A percentile compares a stretch with the other conserved stretches of the same genome.
Conservation (phyloP, 768 basidiomycete species). For the Pleurotus pulmonarius region DNA sequence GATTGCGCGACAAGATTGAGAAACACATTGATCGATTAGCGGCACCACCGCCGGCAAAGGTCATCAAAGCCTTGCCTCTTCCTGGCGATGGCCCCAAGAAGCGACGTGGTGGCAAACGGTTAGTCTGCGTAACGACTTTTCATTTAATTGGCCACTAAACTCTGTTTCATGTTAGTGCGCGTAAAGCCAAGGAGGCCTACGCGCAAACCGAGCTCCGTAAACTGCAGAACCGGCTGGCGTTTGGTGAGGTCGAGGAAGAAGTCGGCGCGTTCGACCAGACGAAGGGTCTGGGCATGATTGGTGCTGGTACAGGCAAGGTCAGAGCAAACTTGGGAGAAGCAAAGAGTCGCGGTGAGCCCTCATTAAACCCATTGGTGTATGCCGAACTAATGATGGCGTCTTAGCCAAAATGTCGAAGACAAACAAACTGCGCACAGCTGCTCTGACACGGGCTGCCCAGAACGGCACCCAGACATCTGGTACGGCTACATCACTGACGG, state of each 20-base stretch:
- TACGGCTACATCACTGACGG: slow-evolving; percentile 86
- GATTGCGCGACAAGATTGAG: slow-evolving; percentile 84
- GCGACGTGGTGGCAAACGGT: slow-evolving; percentile 93
- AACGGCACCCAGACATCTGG: slow-evolving; percentile 60
- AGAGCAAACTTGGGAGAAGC: slow-evolving; percentile 84
- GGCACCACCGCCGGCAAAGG: slow-evolving; percentile 92
- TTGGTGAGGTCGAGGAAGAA: slow-evolving; percentile 94
- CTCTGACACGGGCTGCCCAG: slow-evolving; percentile 75
- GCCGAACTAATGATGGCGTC: too few species aligned
- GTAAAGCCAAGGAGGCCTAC: slow-evolving; percentile 98
- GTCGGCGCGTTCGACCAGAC: slow-evolving; percentile 96
- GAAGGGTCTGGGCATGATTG: slow-evolving; percentile 98
- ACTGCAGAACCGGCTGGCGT: slow-evolving; percentile 93
- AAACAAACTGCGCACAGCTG: slow-evolving; percentile 86
- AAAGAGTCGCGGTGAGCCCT: slow-evolving; percentile 78
- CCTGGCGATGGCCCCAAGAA: slow-evolving; percentile 97
- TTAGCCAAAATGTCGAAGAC: slow-evolving; percentile 94
- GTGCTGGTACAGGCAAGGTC: slow-evolving; percentile 81
- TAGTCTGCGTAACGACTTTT: slow-evolving; percentile 16
- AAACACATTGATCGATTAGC: slow-evolving; percentile 88
- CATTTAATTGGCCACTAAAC: not conserved
- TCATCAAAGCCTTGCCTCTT: slow-evolving; percentile 88
- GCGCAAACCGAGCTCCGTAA: slow-evolving; percentile 96
- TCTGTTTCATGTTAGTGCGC: slow-evolving; percentile 52
- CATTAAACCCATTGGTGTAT: not conserved